These are phyloP conservation scores for Symbiodinium natans DNA, from an alignment of 73 alveolate species.

Conservation along the genomic window DNA sequence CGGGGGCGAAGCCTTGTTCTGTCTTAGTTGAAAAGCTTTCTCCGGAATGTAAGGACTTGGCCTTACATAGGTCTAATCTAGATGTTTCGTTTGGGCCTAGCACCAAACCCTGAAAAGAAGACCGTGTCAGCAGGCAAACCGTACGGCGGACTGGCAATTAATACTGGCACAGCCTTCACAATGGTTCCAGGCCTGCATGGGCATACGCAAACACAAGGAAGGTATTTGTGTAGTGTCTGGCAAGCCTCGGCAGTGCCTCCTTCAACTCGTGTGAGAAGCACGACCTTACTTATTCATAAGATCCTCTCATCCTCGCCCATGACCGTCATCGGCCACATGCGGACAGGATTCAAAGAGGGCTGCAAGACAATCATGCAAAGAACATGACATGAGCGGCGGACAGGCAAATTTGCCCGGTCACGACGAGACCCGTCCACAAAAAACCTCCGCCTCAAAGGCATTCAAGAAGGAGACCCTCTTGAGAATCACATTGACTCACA, in stretches of 20 bases:
- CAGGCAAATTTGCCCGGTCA: slow-evolving; percentile 60
- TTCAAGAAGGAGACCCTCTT: background rate
- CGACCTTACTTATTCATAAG: slow-evolving; percentile 4
- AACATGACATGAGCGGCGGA: background rate
- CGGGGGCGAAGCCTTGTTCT: background rate
- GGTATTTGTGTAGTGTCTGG: background rate
- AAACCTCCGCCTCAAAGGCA: slow-evolving; percentile 23
- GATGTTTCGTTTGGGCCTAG: background rate
- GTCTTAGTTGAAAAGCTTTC: background rate
- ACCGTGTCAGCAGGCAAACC: too few relatives aligned
- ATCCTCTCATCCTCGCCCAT: background rate
- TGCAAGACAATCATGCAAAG: background rate
- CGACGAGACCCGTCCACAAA: slow-evolving; percentile 51
- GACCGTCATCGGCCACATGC: background rate
- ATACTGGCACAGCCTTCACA: too few relatives aligned
- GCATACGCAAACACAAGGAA: too few relatives aligned
- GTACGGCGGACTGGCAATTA: too few relatives aligned
- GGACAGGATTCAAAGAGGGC: background rate
- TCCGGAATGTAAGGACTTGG: too few relatives aligned
- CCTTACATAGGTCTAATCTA: background rate
- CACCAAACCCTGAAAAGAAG: background rate
- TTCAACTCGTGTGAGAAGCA: slow-evolving; percentile 8
- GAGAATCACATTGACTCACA: background rate
- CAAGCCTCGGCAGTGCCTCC: background rate
- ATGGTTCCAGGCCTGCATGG: too few relatives aligned